Base-by-base conservation (phyloP, 345 rosid species). In the Rhodamnia argentea region DNA sequence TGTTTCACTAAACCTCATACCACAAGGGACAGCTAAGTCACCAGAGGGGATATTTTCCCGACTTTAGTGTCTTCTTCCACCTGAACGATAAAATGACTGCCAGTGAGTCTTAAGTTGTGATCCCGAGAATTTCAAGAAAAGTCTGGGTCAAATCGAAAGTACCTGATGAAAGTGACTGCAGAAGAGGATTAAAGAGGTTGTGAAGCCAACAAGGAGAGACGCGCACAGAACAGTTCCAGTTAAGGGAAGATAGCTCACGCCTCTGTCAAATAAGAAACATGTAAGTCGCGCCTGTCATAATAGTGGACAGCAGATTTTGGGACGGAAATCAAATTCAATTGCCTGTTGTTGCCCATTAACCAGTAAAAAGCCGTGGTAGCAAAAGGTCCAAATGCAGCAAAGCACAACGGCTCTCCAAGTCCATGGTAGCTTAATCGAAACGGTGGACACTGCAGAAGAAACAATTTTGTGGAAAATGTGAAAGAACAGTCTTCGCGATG, bases 161-260 rank as follows among this genome's bases (percentile, higher is more conserved):
- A 94, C 99, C 95, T 94, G 99, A 90, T 96, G 96, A 89, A 96
- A 96, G 87, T 96, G 99, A 89, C 99, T 96, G 78, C 99, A 95
- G 83, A 96, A 95, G 83, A 95, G 98, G 87, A 96, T 96, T 75
- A 96, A 92, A 83, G 96, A 84, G 59, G 99, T 96, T 14, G 98
- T 95, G 84, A 95, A 87, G 87, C 99, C 98, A 87, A 96, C 95
- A 64, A 96, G 94, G 42, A 95, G 44, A 16, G 98, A 95, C 56
- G 92, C 91, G 37, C 94, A 92, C 86, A 96, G 89, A 84, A 93
- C 88, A 26, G 93, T 92, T 87, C 90, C 84, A 29, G 91, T 96
- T 64, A 95, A 62, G 10, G 94, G 95, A 83, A 92, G 89, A 86
- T 74, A 44, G 53, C 44, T 91, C 75, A 85, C 84, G 87, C 87